Base-by-base conservation (phyloP, 805 yeast genomes). In the Candida ipomoeae region DNA sequence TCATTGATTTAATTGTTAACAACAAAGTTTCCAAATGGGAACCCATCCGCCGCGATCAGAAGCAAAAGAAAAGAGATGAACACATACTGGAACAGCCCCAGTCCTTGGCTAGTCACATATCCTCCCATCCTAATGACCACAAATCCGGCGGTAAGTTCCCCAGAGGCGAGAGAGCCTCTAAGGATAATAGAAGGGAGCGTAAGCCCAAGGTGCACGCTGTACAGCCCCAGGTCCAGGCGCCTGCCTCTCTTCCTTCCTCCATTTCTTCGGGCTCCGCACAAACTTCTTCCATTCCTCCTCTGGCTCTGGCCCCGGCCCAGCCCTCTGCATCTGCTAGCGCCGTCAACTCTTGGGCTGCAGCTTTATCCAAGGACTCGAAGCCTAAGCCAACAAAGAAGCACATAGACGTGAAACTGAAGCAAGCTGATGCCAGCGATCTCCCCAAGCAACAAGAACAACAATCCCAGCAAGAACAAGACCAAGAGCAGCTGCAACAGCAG, bases 11-110 rank as follows among this genome's bases (percentile, higher is more conserved):
- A 67, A 91, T 94, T 69, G 84, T 95, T 50, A 87, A 89, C 54
- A 96, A 96, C 57, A 86, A 87, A 62, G 95, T 89, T 36, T 79
- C 86, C 58, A 89, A 87, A 69, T 92, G 98, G 97, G 97, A 89
- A 65, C 94, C 91, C 60, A 96, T 89, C 55, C 84, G 84, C 69
- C 87, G 76, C 48, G 86, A 84, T 67, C 80, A 79, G 51, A 75
- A 78, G 70, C 59, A 62, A 49, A 68, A 68, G 59, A 81, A 68
- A 73, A 65, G 68, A 55, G 71, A 67, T 26, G 61, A 57, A n/a
- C 40, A 44, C 23, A 36, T 36, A 40, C 34, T 26, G 55, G 46
- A 32, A 10, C 37, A 39, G 34, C 33, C 36, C 17, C 53, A 48
- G 31, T 33, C 56, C 18, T 34, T 46, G 18, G 48, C 43, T 46